Evolutionary conservation across 2,329 filamentous ascomycete species (phyloP), one percentile per base, ranked within the genome.

Genomic region (Colletotrichum sp.): DNA sequence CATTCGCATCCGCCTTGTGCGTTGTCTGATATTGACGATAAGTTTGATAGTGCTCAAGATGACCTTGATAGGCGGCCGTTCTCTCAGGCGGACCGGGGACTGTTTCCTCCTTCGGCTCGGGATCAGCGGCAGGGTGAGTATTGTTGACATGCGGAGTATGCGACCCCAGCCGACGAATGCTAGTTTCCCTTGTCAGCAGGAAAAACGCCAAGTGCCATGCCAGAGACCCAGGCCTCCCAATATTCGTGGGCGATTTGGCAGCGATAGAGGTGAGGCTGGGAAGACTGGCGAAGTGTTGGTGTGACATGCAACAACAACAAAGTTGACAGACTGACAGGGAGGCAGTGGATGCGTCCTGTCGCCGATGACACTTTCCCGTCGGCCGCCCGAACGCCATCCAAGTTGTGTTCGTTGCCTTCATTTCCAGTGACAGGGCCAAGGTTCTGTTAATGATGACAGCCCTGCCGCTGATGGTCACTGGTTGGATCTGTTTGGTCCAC

Each of bases 111-210:
- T 60, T 21, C 21, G 26, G 16, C 44, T 69, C 21, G 36, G n/a
- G 30, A 36, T 32, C n/a, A 34, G 55, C 62, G 26, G 59, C 21
- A n/a, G 26, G 39, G 32, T 15, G 63, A 18, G 52, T 16, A 21
- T 39, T 30, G 60, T 69, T 73, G 55, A 73, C 39, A 16, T 57
- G 73, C 34, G 64, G 55, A 57, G 59, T 32, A 60, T 39, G 55
- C 73, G 59, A 59, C 34, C 70, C 70, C 66, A 52, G 59, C 64
- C 74, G 70, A 64, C 70, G 34, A 49, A 64, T 26, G 44, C 73
- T 55, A 60, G 39, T 72, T 57, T 36, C 55, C 71, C 69, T 66
- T 72, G 34, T 26, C 36, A 30, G 44, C 44, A 32, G n/a, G 28
- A 24, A 49, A 28, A 49, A 49, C 13, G 34, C 70, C 73, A 69